Percentiles rank a stretch among this genome's conserved stretches.
Evolutionary conservation across 306 rosid species (phyloP).

Genomic region (Oemleria cerasiformis): DNA sequence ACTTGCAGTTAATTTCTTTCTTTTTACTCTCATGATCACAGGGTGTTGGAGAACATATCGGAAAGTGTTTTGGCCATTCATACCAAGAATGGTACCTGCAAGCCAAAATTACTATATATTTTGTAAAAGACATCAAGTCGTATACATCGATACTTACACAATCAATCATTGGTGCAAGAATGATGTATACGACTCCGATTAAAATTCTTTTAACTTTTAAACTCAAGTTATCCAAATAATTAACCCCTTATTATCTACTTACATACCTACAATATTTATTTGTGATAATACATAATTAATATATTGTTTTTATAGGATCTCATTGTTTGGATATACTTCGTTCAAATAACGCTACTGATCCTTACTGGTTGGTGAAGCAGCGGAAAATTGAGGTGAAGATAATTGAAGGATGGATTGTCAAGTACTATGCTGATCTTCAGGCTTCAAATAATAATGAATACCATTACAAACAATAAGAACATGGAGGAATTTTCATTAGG

Average conservation of each 20-base stretch:
- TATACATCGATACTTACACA: too few relatives aligned
- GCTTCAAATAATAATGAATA: not conserved
- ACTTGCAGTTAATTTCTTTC: not conserved
- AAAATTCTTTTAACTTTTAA: too few relatives aligned
- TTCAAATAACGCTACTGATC: slow-evolving; percentile 31
- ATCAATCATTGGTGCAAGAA: too few relatives aligned
- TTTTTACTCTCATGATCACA: slow-evolving; percentile 14
- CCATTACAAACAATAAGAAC: too few relatives aligned
- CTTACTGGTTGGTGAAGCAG: slow-evolving; percentile 33
- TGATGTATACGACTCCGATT: too few relatives aligned
- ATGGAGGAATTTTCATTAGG: not conserved
- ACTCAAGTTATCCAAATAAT: too few relatives aligned
- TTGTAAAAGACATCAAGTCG: too few relatives aligned
- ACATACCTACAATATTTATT: not conserved
- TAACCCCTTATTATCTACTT: too few relatives aligned
- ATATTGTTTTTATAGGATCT: slow-evolving; percentile 41
- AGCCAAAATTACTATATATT: not conserved
- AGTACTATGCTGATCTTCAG: slow-evolving; percentile 24
- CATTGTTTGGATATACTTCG: slow-evolving; percentile 53
- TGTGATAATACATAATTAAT: not conserved
- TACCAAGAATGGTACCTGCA: slow-evolving; percentile 34
- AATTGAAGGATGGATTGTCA: slow-evolving; percentile 23
- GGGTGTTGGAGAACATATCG: slow-evolving; percentile 49
- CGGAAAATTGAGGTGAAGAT: slow-evolving; percentile 19
- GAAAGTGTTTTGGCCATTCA: slow-evolving; percentile 40